A percentile compares a stretch with the other conserved stretches of the same genome.
Evolutionary conservation across 2,329 filamentous ascomycete genomes (phyloP).

Genomic region (Pestalotiopsis sp.): DNA sequence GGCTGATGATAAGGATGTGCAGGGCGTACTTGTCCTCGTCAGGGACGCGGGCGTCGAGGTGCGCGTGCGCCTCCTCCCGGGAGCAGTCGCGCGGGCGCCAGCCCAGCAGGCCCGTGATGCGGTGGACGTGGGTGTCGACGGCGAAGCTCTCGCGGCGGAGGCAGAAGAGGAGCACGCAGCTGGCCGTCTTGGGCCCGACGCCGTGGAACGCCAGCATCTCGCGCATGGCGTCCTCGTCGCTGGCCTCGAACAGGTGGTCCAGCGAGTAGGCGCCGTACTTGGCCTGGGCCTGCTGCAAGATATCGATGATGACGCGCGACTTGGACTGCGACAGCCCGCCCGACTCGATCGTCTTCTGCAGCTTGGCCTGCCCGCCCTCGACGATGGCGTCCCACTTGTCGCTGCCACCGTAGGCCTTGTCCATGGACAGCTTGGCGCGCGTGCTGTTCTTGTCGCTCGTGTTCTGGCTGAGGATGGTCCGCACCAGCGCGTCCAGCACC

Average conservation of each 20-base stretch:
- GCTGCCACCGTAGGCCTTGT: conserved; percentile 44
- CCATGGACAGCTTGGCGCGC: conserved; percentile 58
- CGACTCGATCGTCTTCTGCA: conserved; percentile 65
- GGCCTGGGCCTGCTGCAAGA: conserved; percentile 65
- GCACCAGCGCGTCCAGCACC: conserved; percentile 55
- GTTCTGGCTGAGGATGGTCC: conserved; percentile 57
- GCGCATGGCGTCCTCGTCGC: conserved; percentile 50
- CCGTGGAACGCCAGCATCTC: conserved; percentile 54
- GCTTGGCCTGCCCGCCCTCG: conserved; percentile 39
- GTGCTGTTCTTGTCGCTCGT: conserved; percentile 60
- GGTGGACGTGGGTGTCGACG: conserved; percentile 57
- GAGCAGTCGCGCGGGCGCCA: conserved; percentile 46
- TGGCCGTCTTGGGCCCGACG: conserved; percentile 58
- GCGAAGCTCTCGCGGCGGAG: conserved; percentile 50
- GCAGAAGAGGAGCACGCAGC: conserved; percentile 56
- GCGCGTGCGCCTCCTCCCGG: conserved; percentile 51
- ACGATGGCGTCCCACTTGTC: conserved; percentile 47
- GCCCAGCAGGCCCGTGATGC: conserved; percentile 50
- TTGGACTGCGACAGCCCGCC: conserved; percentile 76
- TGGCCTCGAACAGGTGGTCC: conserved; percentile 48
- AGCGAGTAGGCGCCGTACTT: conserved; percentile 47
- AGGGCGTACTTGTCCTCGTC: conserved; percentile 53
- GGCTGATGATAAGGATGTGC: conserved; percentile 51
- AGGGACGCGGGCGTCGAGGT: conserved; percentile 51
- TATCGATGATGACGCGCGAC: conserved; percentile 70